Conservation (phyloP, 2,329 filamentous ascomycete genomes). For the Neoscytalidium dimidiatum region DNA sequence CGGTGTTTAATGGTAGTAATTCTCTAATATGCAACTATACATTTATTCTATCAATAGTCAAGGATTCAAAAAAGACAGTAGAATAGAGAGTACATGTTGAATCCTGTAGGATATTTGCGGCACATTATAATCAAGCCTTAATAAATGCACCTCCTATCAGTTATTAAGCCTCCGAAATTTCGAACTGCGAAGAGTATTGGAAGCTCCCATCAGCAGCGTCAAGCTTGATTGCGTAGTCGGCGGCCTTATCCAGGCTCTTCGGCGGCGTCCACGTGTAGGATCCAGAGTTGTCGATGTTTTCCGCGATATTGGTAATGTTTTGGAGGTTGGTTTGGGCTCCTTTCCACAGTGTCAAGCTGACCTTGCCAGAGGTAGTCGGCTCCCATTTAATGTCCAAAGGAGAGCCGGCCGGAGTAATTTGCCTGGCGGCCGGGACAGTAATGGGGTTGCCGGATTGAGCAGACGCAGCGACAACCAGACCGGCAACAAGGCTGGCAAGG, state of each 20-base stretch:
- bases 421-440: background rate
- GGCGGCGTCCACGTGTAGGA: background rate
- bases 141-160: background rate
- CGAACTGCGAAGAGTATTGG: background rate
- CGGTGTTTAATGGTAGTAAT: too few species aligned
- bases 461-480: background rate
- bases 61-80: too few species aligned
- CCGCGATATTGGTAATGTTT: background rate
- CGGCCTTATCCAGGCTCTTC: background rate
- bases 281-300: background rate
- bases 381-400: background rate
- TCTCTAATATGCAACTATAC: too few species aligned
- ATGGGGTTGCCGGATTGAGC: background rate
- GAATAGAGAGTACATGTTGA: too few species aligned
- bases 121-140: too few species aligned
- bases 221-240: background rate
- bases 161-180: background rate
- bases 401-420: background rate
- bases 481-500: background rate
- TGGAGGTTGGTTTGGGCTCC: background rate
- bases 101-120: too few species aligned
- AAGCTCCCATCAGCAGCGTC: background rate
- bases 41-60: too few species aligned
- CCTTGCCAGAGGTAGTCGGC: background rate
- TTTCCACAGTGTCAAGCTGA: background rate